These are phyloP conservation scores for Trichothecium roseum DNA, from an alignment of 2,329 filamentous ascomycete species.

Conservation along the genomic window DNA sequence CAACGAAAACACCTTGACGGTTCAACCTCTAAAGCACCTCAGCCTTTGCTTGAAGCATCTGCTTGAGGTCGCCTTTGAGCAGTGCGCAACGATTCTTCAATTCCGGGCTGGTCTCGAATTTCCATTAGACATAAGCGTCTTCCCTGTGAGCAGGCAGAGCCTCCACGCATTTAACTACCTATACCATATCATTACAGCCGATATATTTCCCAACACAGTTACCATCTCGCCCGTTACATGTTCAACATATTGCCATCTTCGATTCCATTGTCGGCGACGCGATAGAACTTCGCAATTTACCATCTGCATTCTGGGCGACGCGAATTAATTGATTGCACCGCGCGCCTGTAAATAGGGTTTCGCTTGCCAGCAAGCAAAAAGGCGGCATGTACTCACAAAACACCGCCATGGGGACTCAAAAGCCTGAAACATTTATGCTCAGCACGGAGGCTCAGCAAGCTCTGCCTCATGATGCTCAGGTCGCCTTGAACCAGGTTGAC, in stretches of 20 bases:
- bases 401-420: conserved; percentile 83
- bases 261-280: no score
- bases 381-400: conserved; percentile 69
- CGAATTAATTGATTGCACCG: no score
- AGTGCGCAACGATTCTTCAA: conserved; percentile 1
- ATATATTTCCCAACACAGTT: no score
- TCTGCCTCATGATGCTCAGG: conserved; percentile 89
- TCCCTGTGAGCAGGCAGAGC: conserved; percentile 18
- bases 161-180: conserved; percentile 12
- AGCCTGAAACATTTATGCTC: conserved; percentile 97
- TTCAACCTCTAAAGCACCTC: conserved; percentile 11
- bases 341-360: no score
- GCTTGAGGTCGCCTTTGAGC: conserved; percentile 14
- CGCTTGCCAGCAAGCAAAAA: background rate
- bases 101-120: conserved; percentile 39
- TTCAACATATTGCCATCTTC: no score
- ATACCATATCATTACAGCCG: no score
- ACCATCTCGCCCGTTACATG: no score
- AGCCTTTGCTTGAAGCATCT: conserved; percentile 33
- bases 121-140: conserved; percentile 15
- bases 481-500: conserved; percentile 95
- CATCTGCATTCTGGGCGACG: no score
- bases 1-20: conserved; percentile 29
- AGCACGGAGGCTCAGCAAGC: conserved; percentile 95
- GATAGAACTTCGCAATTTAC: no score